Conservation (phyloP, 768 basidiomycete genomes). For the Lactarius sp. region DNA sequence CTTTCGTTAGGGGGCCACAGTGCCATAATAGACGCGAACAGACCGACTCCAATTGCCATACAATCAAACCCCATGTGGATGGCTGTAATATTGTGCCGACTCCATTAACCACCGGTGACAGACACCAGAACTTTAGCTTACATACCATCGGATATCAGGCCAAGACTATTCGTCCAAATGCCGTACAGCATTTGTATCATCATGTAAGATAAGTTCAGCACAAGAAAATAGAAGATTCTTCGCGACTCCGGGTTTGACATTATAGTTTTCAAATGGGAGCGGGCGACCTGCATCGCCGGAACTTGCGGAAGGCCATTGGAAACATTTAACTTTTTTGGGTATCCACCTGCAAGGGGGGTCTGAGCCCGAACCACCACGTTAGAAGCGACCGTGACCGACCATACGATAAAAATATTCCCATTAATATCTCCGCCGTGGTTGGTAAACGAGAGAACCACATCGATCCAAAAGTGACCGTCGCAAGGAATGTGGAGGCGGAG, state of each 20-base stretch:
- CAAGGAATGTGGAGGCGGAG: conserved; percentile 47
- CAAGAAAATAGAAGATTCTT: conserved; percentile 94
- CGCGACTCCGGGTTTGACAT: conserved; percentile 88
- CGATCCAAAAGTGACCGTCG: conserved; percentile 50
- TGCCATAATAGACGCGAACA: conserved; percentile 96
- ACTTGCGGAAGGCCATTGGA: conserved; percentile 26
- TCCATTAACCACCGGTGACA: background rate
- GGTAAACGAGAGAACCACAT: conserved; percentile 61
- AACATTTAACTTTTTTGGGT: conserved; percentile 21
- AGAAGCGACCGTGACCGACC: conserved; percentile 40
- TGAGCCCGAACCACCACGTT: background rate
- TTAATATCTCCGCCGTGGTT: conserved; percentile 52
- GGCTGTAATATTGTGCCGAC: conserved; percentile 44
- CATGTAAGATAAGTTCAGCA: conserved; percentile 95
- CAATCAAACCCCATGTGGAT: conserved; percentile 99
- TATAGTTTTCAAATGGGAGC: conserved; percentile 83
- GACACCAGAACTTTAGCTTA: background rate
- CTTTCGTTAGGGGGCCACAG: conserved; percentile 93
- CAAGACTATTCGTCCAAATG: conserved; percentile 95
- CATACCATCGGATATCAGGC: conserved; percentile 91
- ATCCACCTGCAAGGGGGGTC: conserved; percentile 14
- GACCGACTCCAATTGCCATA: conserved; percentile 91
- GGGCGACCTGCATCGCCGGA: conserved; percentile 34
- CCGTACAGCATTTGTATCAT: conserved; percentile 95
- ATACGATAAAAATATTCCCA: conserved; percentile 55